Evolutionary conservation across 495 filamentous ascomycete genomes (phyloP).

Genomic region (Aspergillus indologenus): DNA sequence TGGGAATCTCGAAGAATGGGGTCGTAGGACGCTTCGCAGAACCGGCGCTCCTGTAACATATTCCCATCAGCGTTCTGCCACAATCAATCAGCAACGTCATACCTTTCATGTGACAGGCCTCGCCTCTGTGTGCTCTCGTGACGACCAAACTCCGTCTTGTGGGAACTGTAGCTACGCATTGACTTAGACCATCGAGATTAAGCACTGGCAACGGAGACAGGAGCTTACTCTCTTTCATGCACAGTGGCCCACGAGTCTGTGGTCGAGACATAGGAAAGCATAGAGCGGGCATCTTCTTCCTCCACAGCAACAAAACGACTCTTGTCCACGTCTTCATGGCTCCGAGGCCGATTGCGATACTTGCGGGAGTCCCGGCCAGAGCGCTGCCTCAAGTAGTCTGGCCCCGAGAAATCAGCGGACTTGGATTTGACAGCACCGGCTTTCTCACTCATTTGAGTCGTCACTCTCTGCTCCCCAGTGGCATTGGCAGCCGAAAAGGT

Average conservation of each 20-base stretch:
- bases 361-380: slow-evolving; percentile 8
- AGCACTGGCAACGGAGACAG: background rate
- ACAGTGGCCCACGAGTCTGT: slow-evolving; percentile 23
- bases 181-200: background rate
- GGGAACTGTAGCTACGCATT: background rate
- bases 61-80: background rate
- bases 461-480: background rate
- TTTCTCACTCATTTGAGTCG: background rate
- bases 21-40: background rate
- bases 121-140: background rate
- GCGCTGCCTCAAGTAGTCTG: background rate
- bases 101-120: background rate
- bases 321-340: background rate
- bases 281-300: slow-evolving; percentile 10
- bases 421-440: background rate
- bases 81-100: background rate
- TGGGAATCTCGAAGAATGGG: background rate
- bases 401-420: background rate
- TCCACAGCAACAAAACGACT: background rate
- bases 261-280: slow-evolving; percentile 19
- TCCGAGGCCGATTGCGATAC: background rate
- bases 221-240: slow-evolving; percentile 17
- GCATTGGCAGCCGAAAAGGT: background rate
- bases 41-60: background rate
- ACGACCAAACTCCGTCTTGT: background rate